These are phyloP conservation scores for Actinomucor elegans DNA, from an alignment of 371 early-diverging fungal species.

Conservation along the genomic window DNA sequence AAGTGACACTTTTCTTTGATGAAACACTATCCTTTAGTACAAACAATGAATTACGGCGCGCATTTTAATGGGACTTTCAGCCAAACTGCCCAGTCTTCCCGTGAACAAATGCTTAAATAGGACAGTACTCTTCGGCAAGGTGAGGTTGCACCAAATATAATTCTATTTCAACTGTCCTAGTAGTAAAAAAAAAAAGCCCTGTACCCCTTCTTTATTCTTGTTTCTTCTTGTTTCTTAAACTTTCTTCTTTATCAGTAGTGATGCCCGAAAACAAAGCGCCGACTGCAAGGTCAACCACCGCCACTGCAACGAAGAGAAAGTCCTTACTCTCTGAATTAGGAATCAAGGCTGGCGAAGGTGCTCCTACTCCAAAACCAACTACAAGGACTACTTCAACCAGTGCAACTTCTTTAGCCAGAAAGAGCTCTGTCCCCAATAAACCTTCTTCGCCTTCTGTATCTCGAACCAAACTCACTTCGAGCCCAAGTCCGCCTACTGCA, in stretches of 20 bases:
- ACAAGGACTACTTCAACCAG: conserved; percentile 16
- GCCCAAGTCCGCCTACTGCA: conserved; percentile 6
- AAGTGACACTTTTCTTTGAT: no score
- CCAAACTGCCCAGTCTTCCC: no score
- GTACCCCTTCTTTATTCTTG: neutral
- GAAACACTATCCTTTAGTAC: no score
- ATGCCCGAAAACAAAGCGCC: conserved; percentile 16
- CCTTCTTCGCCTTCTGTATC: conserved; percentile 25
- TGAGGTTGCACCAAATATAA: conserved; percentile 21
- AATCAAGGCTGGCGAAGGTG: conserved; percentile 25
- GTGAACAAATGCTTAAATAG: no score
- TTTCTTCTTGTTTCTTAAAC: conserved; percentile 2
- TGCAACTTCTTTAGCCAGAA: conserved; percentile 1
- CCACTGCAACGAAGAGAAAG: conserved; percentile 26
- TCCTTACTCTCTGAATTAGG: conserved; percentile 41
- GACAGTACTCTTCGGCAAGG: no score
- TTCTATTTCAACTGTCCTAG: neutral
- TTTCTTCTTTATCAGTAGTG: neutral
- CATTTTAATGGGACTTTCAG: no score
- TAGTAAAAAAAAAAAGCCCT: neutral
- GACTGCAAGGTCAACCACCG: conserved; percentile 5
- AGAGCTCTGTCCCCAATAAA: neutral
- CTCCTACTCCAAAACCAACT: conserved; percentile 10
- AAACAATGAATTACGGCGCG: no score
- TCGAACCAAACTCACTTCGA: conserved; percentile 14